Evolutionary conservation across 805 yeast species (phyloP), one percentile per base, ranked within the genome.

Genomic region (Sungouiozyma ichnusensis): DNA sequence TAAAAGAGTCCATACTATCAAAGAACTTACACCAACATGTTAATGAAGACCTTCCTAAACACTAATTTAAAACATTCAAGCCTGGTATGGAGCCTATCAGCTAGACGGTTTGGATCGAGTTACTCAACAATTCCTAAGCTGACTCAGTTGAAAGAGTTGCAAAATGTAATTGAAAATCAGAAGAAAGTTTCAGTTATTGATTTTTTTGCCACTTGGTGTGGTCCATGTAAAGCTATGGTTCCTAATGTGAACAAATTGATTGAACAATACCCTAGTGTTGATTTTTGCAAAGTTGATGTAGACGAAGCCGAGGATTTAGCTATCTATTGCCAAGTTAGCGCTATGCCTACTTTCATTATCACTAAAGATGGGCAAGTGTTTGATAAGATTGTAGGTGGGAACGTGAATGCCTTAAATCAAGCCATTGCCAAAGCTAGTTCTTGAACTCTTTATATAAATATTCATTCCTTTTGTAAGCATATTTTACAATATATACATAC

Each of bases 171-270:
- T 27, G 45, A 44, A 17, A 35, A 42, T 3, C 34, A 42, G 3
- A 31, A 16, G 17, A 46, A 72, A 43, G 57, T 74, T 32, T 65
- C 79, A 1, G 64, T 79, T 2, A 72, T 79, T 39, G 85, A 80
- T 56, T 80, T 79, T 57, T 77, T 71, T 59, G 85, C 86, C 27
- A 72, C 77, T 9, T 80, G 86, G 86, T 80, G 86, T 60, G 85
- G 81, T 6, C 86, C 86, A n/a, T 80, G 86, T 53, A 77, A 75
- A 51, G 81, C 81, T n/a, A 71, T 80, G 52, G 69, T 80, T 2
- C 86, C 86, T 14, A 58, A 74, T 16, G 57, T 78, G 36, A 70
- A 71, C 16, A 64, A 67, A 42, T 59, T 64, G 39, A 53, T 64
- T 20, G 45, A 54, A 7, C 62, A 67, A 33, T 65, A 69, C 43